phyloP scores from a whole-genome alignment of 139 green algal genomes.

The Picochlorum sp. region DNA sequence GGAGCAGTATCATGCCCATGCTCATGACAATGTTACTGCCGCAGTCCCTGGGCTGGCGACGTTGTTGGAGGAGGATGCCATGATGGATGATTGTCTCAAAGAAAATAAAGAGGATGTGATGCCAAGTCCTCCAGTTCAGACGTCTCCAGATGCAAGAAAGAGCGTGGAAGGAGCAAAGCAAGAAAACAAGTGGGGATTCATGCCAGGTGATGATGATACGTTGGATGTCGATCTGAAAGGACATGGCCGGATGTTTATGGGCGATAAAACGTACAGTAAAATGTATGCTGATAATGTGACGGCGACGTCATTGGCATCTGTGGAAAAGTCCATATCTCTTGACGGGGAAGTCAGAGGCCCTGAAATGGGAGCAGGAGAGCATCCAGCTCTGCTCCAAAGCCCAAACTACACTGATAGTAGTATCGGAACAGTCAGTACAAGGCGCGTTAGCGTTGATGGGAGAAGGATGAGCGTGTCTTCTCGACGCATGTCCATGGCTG shows the following conservation, averaged over 20 bases:
- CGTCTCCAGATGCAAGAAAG: slow-evolving; percentile 22
- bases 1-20: background rate
- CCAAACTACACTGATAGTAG: slow-evolving; percentile 24
- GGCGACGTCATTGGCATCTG: slow-evolving; percentile 9
- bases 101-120: slow-evolving; percentile 11
- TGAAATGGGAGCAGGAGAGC: slow-evolving; percentile 21
- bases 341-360: background rate
- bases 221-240: slow-evolving; percentile 46
- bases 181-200: slow-evolving; percentile 71
- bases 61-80: slow-evolving; percentile 18
- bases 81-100: slow-evolving; percentile 5
- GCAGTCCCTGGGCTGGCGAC: slow-evolving; percentile 15
- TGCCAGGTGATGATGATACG: slow-evolving; percentile 55
- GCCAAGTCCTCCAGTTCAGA: slow-evolving; percentile 23
- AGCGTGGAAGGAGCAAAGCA: slow-evolving; percentile 9
- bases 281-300: slow-evolving; percentile 42
- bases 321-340: slow-evolving; percentile 11
- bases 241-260: slow-evolving; percentile 49
- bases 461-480: slow-evolving; percentile 16
- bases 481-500: slow-evolving; percentile 12
- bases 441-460: slow-evolving; percentile 16
- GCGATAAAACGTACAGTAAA: slow-evolving; percentile 59
- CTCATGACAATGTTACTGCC: slow-evolving; percentile 20
- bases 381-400: slow-evolving; percentile 30
- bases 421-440: slow-evolving; percentile 24